phyloP scores from a whole-genome alignment of 2,329 filamentous ascomycete genomes.

The Epichloe sibirici region DNA sequence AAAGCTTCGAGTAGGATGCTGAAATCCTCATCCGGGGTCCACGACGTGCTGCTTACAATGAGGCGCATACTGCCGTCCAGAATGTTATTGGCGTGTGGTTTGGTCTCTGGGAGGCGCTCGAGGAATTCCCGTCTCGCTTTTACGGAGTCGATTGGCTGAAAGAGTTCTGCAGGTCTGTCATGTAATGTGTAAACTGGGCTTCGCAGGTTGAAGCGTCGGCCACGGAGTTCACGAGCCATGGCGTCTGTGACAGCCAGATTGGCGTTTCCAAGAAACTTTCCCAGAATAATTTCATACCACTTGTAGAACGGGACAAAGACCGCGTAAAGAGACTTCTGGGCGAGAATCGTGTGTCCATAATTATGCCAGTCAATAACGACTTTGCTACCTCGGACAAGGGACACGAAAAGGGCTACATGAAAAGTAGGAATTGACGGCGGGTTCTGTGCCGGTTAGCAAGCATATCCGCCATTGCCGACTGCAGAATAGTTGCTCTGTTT shows the following conservation, averaged over 20 bases:
- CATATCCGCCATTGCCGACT: background rate
- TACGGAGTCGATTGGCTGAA: slow-evolving; percentile 51
- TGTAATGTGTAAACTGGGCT: slow-evolving; percentile 62
- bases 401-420: slow-evolving; percentile 58
- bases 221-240: slow-evolving; percentile 63
- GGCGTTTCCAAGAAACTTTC: slow-evolving; percentile 50
- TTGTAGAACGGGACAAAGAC: slow-evolving; percentile 68
- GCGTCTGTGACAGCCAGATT: slow-evolving; percentile 85
- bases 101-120: slow-evolving; percentile 50
- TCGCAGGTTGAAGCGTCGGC: slow-evolving; percentile 50
- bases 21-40: slow-evolving; percentile 96
- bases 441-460: slow-evolving; percentile 44
- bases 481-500: background rate
- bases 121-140: slow-evolving; percentile 48
- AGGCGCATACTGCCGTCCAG: slow-evolving; percentile 48
- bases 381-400: slow-evolving; percentile 64
- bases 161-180: slow-evolving; percentile 74
- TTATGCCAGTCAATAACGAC: slow-evolving; percentile 98
- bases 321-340: slow-evolving; percentile 47
- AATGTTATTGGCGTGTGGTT: slow-evolving; percentile 45
- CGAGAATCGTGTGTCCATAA: slow-evolving; percentile 90
- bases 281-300: slow-evolving; percentile 64
- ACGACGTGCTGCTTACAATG: slow-evolving; percentile 87
- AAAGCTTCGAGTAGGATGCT: slow-evolving; percentile 74
- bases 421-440: slow-evolving; percentile 91